Percentiles rank a stretch among this genome's conserved stretches.
Evolutionary conservation across 805 yeast species (phyloP).

Genomic region (Helenozyma rhizophorensis): DNA sequence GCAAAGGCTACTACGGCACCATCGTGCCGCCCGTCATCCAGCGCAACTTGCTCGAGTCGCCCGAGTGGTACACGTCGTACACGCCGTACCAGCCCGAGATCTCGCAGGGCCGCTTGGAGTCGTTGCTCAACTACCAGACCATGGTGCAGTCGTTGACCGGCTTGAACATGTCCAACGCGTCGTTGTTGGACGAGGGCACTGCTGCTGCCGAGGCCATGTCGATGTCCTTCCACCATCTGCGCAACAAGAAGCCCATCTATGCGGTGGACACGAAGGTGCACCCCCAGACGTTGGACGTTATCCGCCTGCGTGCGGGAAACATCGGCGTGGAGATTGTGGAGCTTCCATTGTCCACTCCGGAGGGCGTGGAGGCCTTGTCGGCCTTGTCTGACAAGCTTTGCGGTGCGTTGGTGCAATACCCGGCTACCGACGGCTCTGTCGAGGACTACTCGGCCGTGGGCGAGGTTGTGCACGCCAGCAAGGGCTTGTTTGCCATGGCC

Average conservation of each 20-base stretch:
- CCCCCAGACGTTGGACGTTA: slow-evolving; percentile 80
- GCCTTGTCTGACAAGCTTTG: slow-evolving; percentile 41
- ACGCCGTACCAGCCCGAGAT: slow-evolving; percentile 99
- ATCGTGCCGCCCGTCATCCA: slow-evolving; percentile 87
- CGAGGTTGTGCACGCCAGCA: slow-evolving; percentile 60
- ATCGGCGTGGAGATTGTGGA: slow-evolving; percentile 61
- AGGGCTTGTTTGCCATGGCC: slow-evolving; percentile 81
- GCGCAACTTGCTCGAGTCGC: slow-evolving; percentile 86
- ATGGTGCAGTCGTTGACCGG: slow-evolving; percentile 87
- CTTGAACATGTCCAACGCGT: slow-evolving; percentile 90
- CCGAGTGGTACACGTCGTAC: slow-evolving; percentile 98
- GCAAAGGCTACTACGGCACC: slow-evolving; percentile 93
- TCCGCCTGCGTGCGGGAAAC: slow-evolving; percentile 74
- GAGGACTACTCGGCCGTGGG: slow-evolving; percentile 52
- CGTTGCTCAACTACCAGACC: slow-evolving; percentile 90
- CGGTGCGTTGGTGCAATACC: slow-evolving; percentile 89
- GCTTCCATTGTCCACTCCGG: slow-evolving; percentile 48
- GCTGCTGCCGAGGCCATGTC: slow-evolving; percentile 98
- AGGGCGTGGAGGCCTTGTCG: slow-evolving; percentile 24
- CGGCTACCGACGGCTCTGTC: slow-evolving; percentile 73
- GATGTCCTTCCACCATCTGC: slow-evolving; percentile 61
- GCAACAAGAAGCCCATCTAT: slow-evolving; percentile 63
- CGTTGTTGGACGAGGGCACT: slow-evolving; percentile 91
- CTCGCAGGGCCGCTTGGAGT: slow-evolving; percentile 92
- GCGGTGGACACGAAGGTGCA: slow-evolving; percentile 75